A percentile compares a stretch with the other conserved stretches of the same genome.
Evolutionary conservation across 2,329 filamentous ascomycete species (phyloP).

Genomic region (Diaporthe velutina): DNA sequence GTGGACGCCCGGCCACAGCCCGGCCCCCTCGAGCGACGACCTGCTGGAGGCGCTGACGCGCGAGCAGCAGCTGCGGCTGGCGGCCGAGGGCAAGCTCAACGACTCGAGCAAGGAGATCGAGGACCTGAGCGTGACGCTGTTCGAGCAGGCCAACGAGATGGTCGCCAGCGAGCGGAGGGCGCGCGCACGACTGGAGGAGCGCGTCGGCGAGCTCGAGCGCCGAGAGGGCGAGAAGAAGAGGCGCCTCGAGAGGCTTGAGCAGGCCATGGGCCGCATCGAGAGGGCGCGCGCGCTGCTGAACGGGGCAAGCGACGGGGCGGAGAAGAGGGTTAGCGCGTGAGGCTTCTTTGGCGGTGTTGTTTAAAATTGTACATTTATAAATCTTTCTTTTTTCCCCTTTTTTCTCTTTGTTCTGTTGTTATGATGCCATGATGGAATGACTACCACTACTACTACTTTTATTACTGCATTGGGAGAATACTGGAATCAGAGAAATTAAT

Average conservation of each 20-base stretch:
- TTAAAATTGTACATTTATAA: neutral
- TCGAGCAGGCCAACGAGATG: slow-evolving; percentile 90
- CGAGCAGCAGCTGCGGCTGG: slow-evolving; percentile 75
- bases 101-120: slow-evolving; percentile 81
- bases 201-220: slow-evolving; percentile 76
- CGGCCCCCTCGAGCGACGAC: slow-evolving; percentile 55
- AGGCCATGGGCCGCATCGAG: slow-evolving; percentile 78
- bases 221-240: slow-evolving; percentile 78
- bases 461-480: neutral
- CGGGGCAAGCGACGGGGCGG: slow-evolving; percentile 41
- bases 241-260: slow-evolving; percentile 78
- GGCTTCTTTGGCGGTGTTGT: neutral
- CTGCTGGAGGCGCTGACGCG: slow-evolving; percentile 74
- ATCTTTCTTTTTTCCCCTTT: neutral
- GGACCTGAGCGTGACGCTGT: slow-evolving; percentile 80
- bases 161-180: slow-evolving; percentile 81
- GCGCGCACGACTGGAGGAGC: slow-evolving; percentile 77
- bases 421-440: slow-evolving; percentile 32
- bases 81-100: slow-evolving; percentile 76
- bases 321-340: slow-evolving; percentile 33
- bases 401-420: neutral
- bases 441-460: neutral
- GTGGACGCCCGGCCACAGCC: slow-evolving; percentile 31
- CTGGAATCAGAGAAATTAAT: neutral
- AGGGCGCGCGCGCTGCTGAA: slow-evolving; percentile 73